Evolutionary conservation across 2,329 filamentous ascomycete genomes (phyloP).

Genomic region (Fusarium nematophilum): DNA sequence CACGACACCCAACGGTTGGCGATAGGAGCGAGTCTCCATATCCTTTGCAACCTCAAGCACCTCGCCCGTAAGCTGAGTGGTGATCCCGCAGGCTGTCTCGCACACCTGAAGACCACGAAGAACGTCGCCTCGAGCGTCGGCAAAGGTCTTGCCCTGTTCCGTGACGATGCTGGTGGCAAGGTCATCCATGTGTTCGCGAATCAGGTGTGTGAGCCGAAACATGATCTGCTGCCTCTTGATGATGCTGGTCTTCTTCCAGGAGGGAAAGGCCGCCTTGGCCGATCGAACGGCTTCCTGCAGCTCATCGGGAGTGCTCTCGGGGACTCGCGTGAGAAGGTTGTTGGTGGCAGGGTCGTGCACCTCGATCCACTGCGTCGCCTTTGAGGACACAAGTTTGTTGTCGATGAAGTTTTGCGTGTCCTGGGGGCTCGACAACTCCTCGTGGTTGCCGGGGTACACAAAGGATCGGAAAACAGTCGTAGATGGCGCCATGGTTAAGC

Average conservation of each 20-base stretch:
- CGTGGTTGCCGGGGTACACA: slow-evolving; percentile 41
- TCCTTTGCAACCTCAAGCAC: slow-evolving; percentile 84
- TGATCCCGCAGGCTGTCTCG: slow-evolving; percentile 79
- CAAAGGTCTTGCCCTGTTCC: slow-evolving; percentile 83
- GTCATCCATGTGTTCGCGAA: slow-evolving; percentile 82
- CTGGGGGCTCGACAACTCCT: slow-evolving; percentile 40
- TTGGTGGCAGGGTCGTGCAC: slow-evolving; percentile 83
- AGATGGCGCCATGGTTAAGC: slow-evolving; percentile 20
- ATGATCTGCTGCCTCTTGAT: slow-evolving; percentile 79
- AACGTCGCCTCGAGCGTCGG: slow-evolving; percentile 79
- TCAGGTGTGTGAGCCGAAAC: slow-evolving; percentile 79
- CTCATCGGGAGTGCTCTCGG: slow-evolving; percentile 77
- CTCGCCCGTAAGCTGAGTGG: slow-evolving; percentile 79
- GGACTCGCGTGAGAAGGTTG: slow-evolving; percentile 80
- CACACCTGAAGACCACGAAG: slow-evolving; percentile 80
- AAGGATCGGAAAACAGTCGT: slow-evolving; percentile 28
- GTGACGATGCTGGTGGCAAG: slow-evolving; percentile 80
- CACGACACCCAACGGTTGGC: slow-evolving; percentile 79
- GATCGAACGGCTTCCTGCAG: slow-evolving; percentile 75
- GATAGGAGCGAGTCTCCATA: slow-evolving; percentile 83
- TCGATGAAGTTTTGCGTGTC: slow-evolving; percentile 80
- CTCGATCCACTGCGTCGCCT: slow-evolving; percentile 75
- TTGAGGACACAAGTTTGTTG: slow-evolving; percentile 75
- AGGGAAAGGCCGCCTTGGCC: slow-evolving; percentile 75
- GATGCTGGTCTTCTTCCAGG: slow-evolving; percentile 74